Evolutionary conservation across 495 filamentous ascomycete species (phyloP), one percentile per base, ranked within the genome.

Genomic region (Trichoderma erinaceum): DNA sequence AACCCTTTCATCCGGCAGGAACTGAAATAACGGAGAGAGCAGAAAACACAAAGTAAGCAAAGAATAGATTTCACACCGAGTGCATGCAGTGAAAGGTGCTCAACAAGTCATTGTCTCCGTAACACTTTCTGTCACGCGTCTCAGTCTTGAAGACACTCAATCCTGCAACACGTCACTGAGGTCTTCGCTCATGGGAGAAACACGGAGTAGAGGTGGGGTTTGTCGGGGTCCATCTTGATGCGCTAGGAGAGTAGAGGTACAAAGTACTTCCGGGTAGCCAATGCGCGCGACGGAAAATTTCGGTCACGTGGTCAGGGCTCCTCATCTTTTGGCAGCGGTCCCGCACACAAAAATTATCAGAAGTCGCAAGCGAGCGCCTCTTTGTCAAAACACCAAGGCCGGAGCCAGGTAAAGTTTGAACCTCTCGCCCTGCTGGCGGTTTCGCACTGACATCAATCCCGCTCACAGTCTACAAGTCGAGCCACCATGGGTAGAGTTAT

Each of bases 401-500:
- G 43, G 41, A 46, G n/a, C 29, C 65, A 66, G 65, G 65, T 66
- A 66, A 66, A 66, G 27, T 32, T 29, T 44, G 5, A 65, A 65
- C 63, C 29, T 50, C 65, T 46, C 41, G 41, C 38, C n/a, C 43
- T 32, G 27, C 65, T 16, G 65, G 41, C 43, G 65, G 65, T 25
- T 44, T 44, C 21, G 44, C 41, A 66, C 65, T 66, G 44, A 66
- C 65, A 46, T 41, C 44, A 61, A 61, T 66, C 44, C 41, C n/a
- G 8, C n/a, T 21, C 43, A 18, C 65, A 66, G 65, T 29, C 56
- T 61, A 61, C 56, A 66, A 11, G 64, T 41, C 64, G 41, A 66
- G 41, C 27, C 65, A 46, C 65, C 41, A 83, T 83, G 81, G 81
- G 81, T 82, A 78, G 81, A 77, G 81, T 83, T 75, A 98, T 98